Conservation (phyloP, 2,329 filamentous ascomycete genomes). For the Parascedosporium putredinis region DNA sequence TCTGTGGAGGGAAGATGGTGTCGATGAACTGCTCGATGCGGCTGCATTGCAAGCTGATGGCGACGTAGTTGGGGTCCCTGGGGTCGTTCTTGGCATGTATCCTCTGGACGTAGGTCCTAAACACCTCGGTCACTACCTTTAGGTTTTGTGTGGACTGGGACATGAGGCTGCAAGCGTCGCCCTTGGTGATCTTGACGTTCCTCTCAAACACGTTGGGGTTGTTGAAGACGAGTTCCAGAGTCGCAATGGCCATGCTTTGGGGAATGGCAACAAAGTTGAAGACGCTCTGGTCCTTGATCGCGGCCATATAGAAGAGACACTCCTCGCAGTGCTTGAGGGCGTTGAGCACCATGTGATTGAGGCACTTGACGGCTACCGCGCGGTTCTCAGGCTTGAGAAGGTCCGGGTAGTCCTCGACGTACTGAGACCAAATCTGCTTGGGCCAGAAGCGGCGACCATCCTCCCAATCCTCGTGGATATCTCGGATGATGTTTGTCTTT, state of each 20-base stretch:
- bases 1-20: conserved; percentile 77
- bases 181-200: conserved; percentile 95
- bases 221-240: conserved; percentile 81
- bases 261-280: conserved; percentile 99
- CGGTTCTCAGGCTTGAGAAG: conserved; percentile 74
- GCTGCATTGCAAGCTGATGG: conserved; percentile 79
- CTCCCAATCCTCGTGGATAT: conserved; percentile 79
- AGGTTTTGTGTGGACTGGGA: conserved; percentile 86
- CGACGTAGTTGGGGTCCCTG: conserved; percentile 80
- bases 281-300: conserved; percentile 86
- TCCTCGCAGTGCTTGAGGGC: conserved; percentile 80
- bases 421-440: conserved; percentile 92
- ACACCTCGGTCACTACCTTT: conserved; percentile 67
- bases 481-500: conserved; percentile 97
- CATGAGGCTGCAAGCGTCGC: conserved; percentile 87
- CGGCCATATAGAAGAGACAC: conserved; percentile 96
- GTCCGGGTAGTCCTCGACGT: conserved; percentile 82
- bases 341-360: conserved; percentile 89
- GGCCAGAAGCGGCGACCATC: conserved; percentile 92
- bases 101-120: conserved; percentile 63
- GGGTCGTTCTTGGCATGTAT: conserved; percentile 95
- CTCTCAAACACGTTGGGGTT: conserved; percentile 77
- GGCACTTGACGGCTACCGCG: conserved; percentile 69
- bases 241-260: conserved; percentile 95
- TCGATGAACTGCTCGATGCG: conserved; percentile 95